Percentiles rank a stretch among this genome's conserved stretches.
These are phyloP conservation scores for Forsythia viridissima DNA, from an alignment of 257 asterid genomes.

Conservation along the genomic window DNA sequence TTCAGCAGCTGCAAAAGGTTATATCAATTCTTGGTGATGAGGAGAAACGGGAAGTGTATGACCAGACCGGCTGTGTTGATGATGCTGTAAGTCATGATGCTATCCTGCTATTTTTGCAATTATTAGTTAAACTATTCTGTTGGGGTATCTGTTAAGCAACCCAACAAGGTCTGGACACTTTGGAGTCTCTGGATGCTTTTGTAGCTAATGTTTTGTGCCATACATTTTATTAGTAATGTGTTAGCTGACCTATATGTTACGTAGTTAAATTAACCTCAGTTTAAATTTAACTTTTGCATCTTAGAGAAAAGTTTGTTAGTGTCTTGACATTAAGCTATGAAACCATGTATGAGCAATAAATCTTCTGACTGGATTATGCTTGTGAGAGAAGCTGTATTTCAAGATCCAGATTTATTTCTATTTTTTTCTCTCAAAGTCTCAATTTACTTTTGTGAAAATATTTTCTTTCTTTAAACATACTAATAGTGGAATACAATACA, in stretches of 20 bases:
- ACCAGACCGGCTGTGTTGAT: constrained; percentile 93
- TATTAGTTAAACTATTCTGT: background rate
- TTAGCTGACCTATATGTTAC: background rate
- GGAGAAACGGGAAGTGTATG: constrained; percentile 92
- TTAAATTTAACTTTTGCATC: background rate
- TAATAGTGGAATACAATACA: background rate
- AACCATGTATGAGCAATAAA: background rate
- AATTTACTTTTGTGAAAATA: background rate
- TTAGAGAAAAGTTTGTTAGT: background rate
- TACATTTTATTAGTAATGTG: background rate
- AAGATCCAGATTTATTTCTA: background rate
- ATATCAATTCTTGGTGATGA: constrained; percentile 88
- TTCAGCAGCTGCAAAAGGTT: constrained; percentile 95
- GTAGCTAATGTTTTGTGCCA: background rate
- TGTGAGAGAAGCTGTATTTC: background rate
- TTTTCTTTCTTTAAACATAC: background rate
- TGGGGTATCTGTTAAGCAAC: background rate
- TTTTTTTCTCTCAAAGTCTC: background rate
- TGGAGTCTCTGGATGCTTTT: background rate
- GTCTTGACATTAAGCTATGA: background rate
- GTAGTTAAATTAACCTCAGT: background rate
- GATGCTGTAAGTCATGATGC: constrained; percentile 71
- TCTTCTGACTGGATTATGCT: background rate
- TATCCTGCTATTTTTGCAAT: background rate
- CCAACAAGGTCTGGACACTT: background rate